Base-by-base conservation (phyloP, 225 moss, liverwort and hornwort genomes). In the Lunularia cruciata region DNA sequence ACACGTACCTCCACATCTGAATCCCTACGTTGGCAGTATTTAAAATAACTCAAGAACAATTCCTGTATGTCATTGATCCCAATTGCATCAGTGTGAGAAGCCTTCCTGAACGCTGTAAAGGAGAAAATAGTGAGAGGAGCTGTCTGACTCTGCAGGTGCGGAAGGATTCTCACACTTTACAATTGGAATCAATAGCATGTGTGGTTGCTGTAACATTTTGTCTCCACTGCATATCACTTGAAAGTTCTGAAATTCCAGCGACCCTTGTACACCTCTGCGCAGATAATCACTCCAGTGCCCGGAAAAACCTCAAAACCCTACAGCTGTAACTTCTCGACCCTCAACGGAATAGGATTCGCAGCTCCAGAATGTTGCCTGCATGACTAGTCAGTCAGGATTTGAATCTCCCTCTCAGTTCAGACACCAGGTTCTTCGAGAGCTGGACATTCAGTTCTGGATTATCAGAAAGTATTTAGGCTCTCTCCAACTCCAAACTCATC, bases 111-210 rank as follows among this genome's bases (percentile, higher is more conserved):
- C 67, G 22, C 28, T 63, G 56, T 31, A 57, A 25, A 39, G 60
- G 8, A 60, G 20, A 57, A 30, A 30, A 20, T 11, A 27, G 2
- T 23, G 6, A 11, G 14, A 39, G 3, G 20, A 63, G 40, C 40
- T 63, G 40, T 40, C 32, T 30, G 19, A 9, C 46, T 6, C 45
- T 32, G 18, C 65, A 48, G 47, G 47, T 52, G 51, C 49, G 67
- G 67, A 67, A 67, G 67, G 49, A 67, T 67, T 67, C 67, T 67
- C 67, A 67, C 67, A 67, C 67, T 67, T 67, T 67, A 67, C 67
- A 67, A 28, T 51, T 51, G 67, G 67, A 28, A 67, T 67, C 67
- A 67, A 52, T 67, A 51, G 36, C 67, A 67, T 67, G 67, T 67
- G 23, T 37, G 67, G 32, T 19, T 33, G 46, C 15, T 33, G 4